Evolutionary conservation across 306 rosid species (phyloP), one percentile per base, ranked within the genome.

Genomic region (Vigna trinervia): DNA sequence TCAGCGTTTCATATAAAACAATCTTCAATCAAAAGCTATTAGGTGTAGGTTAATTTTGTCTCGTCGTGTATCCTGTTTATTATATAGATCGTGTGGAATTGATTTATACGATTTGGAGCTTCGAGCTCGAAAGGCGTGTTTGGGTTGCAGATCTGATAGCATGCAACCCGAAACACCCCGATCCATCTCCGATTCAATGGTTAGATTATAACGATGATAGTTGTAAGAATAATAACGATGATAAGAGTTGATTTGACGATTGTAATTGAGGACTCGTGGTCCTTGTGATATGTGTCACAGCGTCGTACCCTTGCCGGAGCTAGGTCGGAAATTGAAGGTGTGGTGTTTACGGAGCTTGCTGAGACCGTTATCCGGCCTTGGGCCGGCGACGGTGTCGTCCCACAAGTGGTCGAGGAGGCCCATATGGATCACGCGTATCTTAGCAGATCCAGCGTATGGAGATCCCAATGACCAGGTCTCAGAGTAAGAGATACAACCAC

Each of bases 361-460:
- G 12, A 92, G 97, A n/a, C 97, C 98, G 72, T 71, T 73, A 0
- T 95, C 98, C 69, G 97, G 98, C 68, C 51, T 73, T 19, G 98
- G 98, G 3, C 98, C 98, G 56, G 97, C 98, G 2, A 95, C 87
- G 79, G 98, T 95, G 79, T 95, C 98, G 72, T 95, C 98, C 98
- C 98, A 95, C 51, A 95, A 90, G 69, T 95, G 97, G 71, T 95
- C 98, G 11, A 95, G 97, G n/a, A 95, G 83, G 63, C 96, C 86
- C 98, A 95, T 95, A 47, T 4, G 78, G 75, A 82, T 65, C 58
- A 17, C 11, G 82, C 86, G 84, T 43, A 57, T 56, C 57, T 56
- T 56, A 78, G 84, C 84, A 74, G 84, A 81, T 78, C 84, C 56
- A 30, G 81, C 81, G 45, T 60, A 60, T 77, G 39, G 70, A 36